Conservation (phyloP, 768 basidiomycete species). For the Peribolospora kevripleyi region DNA sequence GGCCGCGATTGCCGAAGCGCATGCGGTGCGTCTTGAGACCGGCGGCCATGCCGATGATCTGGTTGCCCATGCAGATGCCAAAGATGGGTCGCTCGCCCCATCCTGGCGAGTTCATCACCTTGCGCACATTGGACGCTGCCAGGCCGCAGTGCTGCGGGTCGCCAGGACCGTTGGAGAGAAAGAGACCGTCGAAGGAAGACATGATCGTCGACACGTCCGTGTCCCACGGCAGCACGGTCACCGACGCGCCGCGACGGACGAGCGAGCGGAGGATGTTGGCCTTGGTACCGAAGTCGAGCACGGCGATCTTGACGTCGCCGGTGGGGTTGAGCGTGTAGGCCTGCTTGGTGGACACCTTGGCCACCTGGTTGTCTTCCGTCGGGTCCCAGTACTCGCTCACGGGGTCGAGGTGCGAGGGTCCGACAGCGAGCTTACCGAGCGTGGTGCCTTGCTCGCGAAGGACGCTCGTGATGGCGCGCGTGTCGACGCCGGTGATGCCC, state of each 20-base stretch:
- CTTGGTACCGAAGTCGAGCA: constrained; percentile 91
- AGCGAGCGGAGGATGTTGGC: constrained; percentile 89
- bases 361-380: constrained; percentile 70
- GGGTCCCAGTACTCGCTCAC: constrained; percentile 68
- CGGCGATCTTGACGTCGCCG: constrained; percentile 75
- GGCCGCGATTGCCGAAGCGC: constrained; percentile 98
- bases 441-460: constrained; percentile 94
- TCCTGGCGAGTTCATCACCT: constrained; percentile 39
- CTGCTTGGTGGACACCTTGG: constrained; percentile 63
- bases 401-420: constrained; percentile 43
- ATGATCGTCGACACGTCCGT: constrained; percentile 81
- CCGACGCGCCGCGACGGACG: constrained; percentile 66
- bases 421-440: constrained; percentile 68
- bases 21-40: constrained; percentile 91
- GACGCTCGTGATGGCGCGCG: constrained; percentile 78
- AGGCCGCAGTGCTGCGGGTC: constrained; percentile 74
- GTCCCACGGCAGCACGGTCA: constrained; percentile 94
- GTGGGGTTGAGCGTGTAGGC: constrained; percentile 65
- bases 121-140: constrained; percentile 52
- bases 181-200: constrained; percentile 79
- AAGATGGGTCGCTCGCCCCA: constrained; percentile 76
- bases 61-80: constrained; percentile 98
- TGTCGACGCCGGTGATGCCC: constrained; percentile 89
- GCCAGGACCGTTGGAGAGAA: constrained; percentile 90
- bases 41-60: constrained; percentile 90